Conservation (phyloP, 139 green algal species). For the Chlorella sorokiniana region DNA sequence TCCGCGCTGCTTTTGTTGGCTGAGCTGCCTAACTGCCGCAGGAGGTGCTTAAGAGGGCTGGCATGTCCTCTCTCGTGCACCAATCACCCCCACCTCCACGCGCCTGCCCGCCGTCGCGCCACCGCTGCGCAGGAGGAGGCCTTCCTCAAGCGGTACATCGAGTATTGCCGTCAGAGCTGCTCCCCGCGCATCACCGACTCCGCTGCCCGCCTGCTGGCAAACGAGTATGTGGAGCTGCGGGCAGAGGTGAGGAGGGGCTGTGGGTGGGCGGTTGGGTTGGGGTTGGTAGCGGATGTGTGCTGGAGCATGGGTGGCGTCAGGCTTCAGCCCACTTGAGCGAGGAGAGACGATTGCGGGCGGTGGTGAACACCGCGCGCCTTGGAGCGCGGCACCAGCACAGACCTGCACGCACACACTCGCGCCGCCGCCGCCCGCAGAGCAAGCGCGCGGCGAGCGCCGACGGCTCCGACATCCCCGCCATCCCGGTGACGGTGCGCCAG, state of each 20-base stretch:
- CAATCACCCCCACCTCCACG: background rate
- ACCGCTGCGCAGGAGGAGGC: constrained; percentile 61
- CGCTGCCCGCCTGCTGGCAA: constrained; percentile 70
- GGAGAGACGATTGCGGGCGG: no score
- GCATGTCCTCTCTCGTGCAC: no score
- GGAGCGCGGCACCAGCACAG: background rate
- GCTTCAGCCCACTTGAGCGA: no score
- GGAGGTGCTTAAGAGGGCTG: no score
- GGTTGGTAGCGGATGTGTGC: background rate
- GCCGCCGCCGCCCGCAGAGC: constrained; percentile 39
- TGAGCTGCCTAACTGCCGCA: no score
- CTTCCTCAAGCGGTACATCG: constrained; percentile 92
- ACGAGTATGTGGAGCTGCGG: constrained; percentile 90
- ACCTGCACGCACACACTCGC: background rate
- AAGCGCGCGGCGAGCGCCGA: constrained; percentile 43
- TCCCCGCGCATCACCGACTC: constrained; percentile 77
- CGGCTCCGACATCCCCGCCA: constrained; percentile 65
- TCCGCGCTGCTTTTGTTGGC: no score
- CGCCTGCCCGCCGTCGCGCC: background rate
- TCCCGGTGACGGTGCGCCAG: constrained; percentile 96
- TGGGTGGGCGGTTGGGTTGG: background rate
- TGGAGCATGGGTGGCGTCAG: no score
- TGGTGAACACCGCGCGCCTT: no score
- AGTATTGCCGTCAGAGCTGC: constrained; percentile 82
- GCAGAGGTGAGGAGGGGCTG: constrained; percentile 61